Base-by-base conservation (phyloP, 352 stramenopile species). In the Pythium grandisporangium region DNA sequence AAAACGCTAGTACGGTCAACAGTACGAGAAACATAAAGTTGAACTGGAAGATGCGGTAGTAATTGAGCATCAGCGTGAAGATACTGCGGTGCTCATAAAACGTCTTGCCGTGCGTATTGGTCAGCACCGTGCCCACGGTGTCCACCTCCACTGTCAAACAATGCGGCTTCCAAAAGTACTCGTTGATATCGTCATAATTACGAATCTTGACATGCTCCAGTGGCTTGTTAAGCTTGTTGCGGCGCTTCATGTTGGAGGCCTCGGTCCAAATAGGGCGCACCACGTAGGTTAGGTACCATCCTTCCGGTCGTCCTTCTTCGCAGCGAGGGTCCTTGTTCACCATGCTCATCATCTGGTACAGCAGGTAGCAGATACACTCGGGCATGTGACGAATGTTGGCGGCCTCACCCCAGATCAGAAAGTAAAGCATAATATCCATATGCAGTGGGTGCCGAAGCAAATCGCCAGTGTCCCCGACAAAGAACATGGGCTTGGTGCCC, bases 311-410 rank as follows among this genome's bases (percentile, higher is more conserved):
- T 1, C 30, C 17, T 16, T 67, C 51, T 20, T 47, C 19, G 30
- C 52, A 37, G 20, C 35, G 32, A 11, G 43, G 22, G 33, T 67
- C 58, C 25, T 49, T 22, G 35, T 64, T 57, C 25, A 69, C n/a
- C 41, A 46, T 51, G 16, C 29, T 38, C 30, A 66, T 41, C 55
- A 69, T 62, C 41, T 65, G 50, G 58, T 97, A 84, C 50, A 95
- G 96, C 16, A 97, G 55, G 55, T 95, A 97, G 69, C 86, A 96
- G 41, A 96, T 39, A 58, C 85, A 96, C 53, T 97, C 91, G 6
- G 91, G 81, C 81, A 97, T 95, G 59, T 97, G 88, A 19, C 87
- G 63, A 20, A 97, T 55, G 64, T 97, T 97, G 30, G 67, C 84
- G 6, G 67, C 75, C 65, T 97, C 91, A 16, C 91, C 88, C 91